Conservation (phyloP, 2,329 filamentous ascomycete genomes). For the Helminthosporium solani region DNA sequence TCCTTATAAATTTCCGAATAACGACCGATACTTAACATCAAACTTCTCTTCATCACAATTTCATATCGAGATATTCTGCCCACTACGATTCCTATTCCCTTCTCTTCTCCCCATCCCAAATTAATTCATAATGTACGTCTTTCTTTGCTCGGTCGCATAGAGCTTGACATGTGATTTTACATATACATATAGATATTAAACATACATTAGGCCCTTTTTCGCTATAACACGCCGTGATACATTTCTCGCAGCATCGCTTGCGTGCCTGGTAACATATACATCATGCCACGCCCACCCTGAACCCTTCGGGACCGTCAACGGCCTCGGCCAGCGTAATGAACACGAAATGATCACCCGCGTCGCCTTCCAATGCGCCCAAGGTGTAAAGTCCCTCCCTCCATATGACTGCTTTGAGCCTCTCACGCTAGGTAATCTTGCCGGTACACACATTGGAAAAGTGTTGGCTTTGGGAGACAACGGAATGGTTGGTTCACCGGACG, state of each 20-base stretch:
- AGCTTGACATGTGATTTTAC: too few relatives aligned
- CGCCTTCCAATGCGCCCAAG: conserved; percentile 4
- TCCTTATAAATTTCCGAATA: too few relatives aligned
- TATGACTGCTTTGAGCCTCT: conserved; percentile 10
- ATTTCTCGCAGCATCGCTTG: too few relatives aligned
- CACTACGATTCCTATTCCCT: too few relatives aligned
- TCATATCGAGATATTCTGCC: too few relatives aligned
- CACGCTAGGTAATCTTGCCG: conserved; percentile 8
- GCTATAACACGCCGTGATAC: neutral
- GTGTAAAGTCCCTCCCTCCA: conserved; percentile 1
- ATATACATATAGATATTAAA: neutral
- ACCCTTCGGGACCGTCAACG: conserved; percentile 7
- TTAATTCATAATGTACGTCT: too few relatives aligned
- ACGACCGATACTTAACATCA: too few relatives aligned
- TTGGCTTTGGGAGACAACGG: conserved; percentile 4
- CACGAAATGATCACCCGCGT: conserved; percentile 10
- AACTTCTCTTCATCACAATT: too few relatives aligned
- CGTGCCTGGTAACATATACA: too few relatives aligned
- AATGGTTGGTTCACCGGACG: conserved; percentile 7
- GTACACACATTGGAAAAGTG: conserved; percentile 2
- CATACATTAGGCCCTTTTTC: neutral
- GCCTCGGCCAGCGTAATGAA: conserved; percentile 5
- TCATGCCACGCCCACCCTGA: neutral
- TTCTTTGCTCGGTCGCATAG: too few relatives aligned
- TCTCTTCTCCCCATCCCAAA: too few relatives aligned